Conservation (phyloP, 148 eudicot genomes). For the Camellia sinensis region DNA sequence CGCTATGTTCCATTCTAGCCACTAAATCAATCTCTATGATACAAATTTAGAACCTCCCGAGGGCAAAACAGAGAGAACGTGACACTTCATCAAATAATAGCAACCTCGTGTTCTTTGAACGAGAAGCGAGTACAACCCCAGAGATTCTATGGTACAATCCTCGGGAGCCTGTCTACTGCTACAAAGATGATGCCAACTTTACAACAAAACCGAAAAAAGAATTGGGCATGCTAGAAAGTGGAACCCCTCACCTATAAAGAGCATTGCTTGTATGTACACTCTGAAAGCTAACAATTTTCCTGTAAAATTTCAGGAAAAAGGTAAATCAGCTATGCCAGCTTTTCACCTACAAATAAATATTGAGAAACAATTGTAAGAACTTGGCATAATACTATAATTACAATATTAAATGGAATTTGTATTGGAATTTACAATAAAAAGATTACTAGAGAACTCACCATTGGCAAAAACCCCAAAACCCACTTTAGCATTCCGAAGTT, state of each 20-base stretch:
- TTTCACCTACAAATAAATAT: neutral
- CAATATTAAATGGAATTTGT: neutral
- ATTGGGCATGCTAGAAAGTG: neutral
- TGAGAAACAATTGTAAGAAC: neutral
- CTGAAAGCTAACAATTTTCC: constrained; percentile 7
- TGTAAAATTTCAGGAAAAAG: neutral
- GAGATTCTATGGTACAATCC: neutral
- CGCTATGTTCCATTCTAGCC: constrained; percentile 1
- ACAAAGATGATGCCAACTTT: neutral
- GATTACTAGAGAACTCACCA: constrained; percentile 28
- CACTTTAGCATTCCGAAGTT: constrained; percentile 25
- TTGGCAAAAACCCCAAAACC: constrained; percentile 18
- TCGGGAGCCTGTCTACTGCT: neutral
- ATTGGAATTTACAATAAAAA: neutral
- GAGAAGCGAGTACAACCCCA: neutral
- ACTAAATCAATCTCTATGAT: constrained; percentile 21
- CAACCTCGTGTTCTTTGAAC: neutral
- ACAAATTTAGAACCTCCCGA: constrained; percentile 3
- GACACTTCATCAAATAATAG: neutral
- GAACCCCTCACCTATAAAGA: neutral
- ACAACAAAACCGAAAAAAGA: neutral
- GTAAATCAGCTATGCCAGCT: neutral
- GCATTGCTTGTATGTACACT: constrained; percentile 14
- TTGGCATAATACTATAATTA: too few relatives aligned
- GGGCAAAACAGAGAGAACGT: neutral